These are phyloP conservation scores for Phytopythium helicoides DNA, from an alignment of 352 stramenopile species.

Conservation along the genomic window DNA sequence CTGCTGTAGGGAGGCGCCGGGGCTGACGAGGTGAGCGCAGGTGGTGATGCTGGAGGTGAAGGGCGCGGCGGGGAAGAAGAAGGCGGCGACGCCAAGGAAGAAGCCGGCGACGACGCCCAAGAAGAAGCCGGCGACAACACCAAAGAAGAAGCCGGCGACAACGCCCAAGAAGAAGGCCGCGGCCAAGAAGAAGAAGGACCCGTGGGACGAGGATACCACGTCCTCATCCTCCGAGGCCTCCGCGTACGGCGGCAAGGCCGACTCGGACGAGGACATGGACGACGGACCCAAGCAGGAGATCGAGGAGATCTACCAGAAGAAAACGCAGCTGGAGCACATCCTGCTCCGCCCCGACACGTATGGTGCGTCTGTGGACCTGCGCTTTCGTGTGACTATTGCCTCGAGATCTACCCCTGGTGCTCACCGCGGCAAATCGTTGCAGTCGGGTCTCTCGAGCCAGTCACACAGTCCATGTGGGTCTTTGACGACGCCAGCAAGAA, in stretches of 20 bases:
- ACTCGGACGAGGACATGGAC: conserved; percentile 18
- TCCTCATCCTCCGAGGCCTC: conserved; percentile 15
- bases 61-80: conserved; percentile 2
- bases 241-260: conserved; percentile 30
- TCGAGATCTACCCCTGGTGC: not conserved
- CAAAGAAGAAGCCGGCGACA: conserved; percentile 26
- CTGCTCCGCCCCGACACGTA: conserved; percentile 97
- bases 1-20: not conserved
- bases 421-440: not conserved
- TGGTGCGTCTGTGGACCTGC: conserved; percentile 45
- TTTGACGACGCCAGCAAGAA: conserved; percentile 88
- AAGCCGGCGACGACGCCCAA: conserved; percentile 23
- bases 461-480: conserved; percentile 92
- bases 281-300: conserved; percentile 56
- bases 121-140: conserved; percentile 21
- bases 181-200: conserved; percentile 50
- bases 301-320: conserved; percentile 97
- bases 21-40: conserved; percentile 8
- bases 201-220: conserved; percentile 32
- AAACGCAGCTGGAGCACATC: conserved; percentile 98
- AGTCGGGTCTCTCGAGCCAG: conserved; percentile 89
- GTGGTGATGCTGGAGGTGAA: conserved; percentile 19
- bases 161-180: conserved; percentile 28
- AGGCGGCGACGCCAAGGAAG: conserved; percentile 18
- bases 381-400: not conserved